phyloP scores from a whole-genome alignment of 2,329 filamentous ascomycete species.

The Penicillium sp. region DNA sequence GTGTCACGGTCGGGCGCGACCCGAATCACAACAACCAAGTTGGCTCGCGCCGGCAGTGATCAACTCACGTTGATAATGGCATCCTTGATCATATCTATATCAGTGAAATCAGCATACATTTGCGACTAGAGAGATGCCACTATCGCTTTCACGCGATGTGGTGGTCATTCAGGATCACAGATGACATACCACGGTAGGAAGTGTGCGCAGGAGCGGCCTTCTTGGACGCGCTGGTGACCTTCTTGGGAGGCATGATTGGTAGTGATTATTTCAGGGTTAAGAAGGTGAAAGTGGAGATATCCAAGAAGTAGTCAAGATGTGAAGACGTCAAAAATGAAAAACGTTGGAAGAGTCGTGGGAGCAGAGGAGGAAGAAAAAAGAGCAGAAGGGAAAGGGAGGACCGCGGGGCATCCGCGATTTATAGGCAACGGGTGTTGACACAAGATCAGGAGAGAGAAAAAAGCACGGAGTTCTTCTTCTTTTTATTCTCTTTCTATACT shows the following conservation, averaged over 20 bases:
- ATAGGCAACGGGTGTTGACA: slow-evolving; percentile 44
- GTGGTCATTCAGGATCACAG: slow-evolving; percentile 45
- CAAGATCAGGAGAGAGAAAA: slow-evolving; percentile 39
- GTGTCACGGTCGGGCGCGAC: slow-evolving; percentile 42
- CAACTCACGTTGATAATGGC: slow-evolving; percentile 68
- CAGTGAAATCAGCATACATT: slow-evolving; percentile 52
- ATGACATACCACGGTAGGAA: slow-evolving; percentile 64
- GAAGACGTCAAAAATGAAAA: slow-evolving; percentile 1
- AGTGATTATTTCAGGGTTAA: slow-evolving; percentile 10
- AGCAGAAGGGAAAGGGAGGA: slow-evolving; percentile 38
- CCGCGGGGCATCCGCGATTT: slow-evolving; percentile 45
- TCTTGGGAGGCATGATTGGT: slow-evolving; percentile 64
- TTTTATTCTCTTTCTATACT: slow-evolving; percentile 3
- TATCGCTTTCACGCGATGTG: slow-evolving; percentile 46
- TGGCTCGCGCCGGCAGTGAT: slow-evolving; percentile 48
- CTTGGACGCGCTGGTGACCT: slow-evolving; percentile 57
- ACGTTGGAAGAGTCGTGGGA: slow-evolving; percentile 8
- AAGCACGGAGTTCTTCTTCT: slow-evolving; percentile 21
- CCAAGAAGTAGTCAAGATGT: slow-evolving; percentile 3
- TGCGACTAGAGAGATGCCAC: slow-evolving; percentile 50
- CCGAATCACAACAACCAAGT: slow-evolving; percentile 39
- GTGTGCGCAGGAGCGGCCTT: slow-evolving; percentile 60
- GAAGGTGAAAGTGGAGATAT: slow-evolving; percentile 16
- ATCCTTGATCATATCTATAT: slow-evolving; percentile 70
- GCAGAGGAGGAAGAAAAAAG: slow-evolving; percentile 25